Evolutionary conservation across 805 yeast species (phyloP), one percentile per base, ranked within the genome.

Genomic region (Saccharomycopsis guyanensis): DNA sequence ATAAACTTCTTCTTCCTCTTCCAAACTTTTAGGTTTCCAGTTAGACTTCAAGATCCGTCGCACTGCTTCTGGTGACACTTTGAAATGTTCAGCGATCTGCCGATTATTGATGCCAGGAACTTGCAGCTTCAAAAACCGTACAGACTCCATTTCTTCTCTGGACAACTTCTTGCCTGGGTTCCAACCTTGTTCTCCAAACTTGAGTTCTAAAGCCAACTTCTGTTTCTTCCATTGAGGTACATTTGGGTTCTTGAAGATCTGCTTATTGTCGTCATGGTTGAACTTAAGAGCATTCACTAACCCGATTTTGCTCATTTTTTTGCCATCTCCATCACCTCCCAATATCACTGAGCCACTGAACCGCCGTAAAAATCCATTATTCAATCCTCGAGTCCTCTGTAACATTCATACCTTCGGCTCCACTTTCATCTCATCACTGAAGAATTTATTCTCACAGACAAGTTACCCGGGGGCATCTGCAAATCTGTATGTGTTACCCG

Each of bases 41-140:
- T 72, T 76, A 3, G 91, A 80, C 58, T 77, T 80, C 53, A 89
- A 59, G 16, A 89, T 86, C 52, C 95, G 73, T 49, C 95, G 68
- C 2, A 88, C 74, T 0, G 89, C 85, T 54, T 88, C 94, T 1
- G 94, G 91, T 1, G 93, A 82, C 3, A 86, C 71, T 41, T 73
- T 67, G 62, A 82, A 88, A 57, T 72, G 73, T 27, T 72, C 66
- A 0, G 87, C 82, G 4, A 89, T 59, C 37, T 77, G 81, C 2
- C 66, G 65, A 2, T 81, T 71, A 3, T 73, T 75, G 43, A 84
- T 53, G n/a, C 73, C 69, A 0, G 96, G 96, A 51, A 66, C 57
- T 24, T 71, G 66, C 12, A 62, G 62, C 55, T 78, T 82, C 40
- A 87, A 55, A 3, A 67, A 59, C 45, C 84, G 65, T 3, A 89